phyloP scores from a whole-genome alignment of 2,329 filamentous ascomycete genomes.

The Alternaria sp. region DNA sequence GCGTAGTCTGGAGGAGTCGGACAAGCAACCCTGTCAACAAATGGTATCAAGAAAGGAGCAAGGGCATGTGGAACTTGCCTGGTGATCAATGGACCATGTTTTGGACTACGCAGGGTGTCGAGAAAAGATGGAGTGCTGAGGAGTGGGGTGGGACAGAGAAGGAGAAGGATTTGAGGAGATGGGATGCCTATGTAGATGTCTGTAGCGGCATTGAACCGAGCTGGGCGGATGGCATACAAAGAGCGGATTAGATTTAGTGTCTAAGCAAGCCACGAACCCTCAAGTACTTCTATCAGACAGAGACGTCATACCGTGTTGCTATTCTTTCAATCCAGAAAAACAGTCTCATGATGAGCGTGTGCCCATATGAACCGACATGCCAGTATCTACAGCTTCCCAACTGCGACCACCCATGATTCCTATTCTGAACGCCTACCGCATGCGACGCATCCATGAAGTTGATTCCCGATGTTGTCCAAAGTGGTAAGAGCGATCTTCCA shows the following conservation, averaged over 20 bases:
- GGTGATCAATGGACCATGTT: slow-evolving; percentile 97
- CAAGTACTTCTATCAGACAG: background rate
- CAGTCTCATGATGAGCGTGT: background rate
- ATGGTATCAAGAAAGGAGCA: slow-evolving; percentile 95
- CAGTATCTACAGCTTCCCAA: background rate
- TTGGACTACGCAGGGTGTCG: slow-evolving; percentile 78
- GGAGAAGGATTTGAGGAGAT: slow-evolving; percentile 50
- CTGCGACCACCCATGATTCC: background rate
- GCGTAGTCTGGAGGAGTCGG: slow-evolving; percentile 90
- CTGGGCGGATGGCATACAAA: slow-evolving; percentile 52
- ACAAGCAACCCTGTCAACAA: slow-evolving; percentile 96
- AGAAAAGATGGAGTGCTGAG: slow-evolving; percentile 61
- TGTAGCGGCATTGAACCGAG: slow-evolving; percentile 57
- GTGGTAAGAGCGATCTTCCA: background rate
- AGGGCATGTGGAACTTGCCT: slow-evolving; percentile 80
- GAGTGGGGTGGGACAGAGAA: slow-evolving; percentile 53
- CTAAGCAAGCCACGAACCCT: background rate
- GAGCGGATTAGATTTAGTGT: slow-evolving; percentile 1
- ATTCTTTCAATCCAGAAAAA: background rate
- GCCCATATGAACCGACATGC: background rate
- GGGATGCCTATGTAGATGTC: slow-evolving; percentile 57
- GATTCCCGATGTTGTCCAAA: background rate
- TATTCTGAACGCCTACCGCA: background rate
- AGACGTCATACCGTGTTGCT: background rate
- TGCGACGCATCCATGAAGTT: background rate